Evolutionary conservation across 2,329 filamentous ascomycete genomes (phyloP).

Genomic region (Exserohilum turcica): DNA sequence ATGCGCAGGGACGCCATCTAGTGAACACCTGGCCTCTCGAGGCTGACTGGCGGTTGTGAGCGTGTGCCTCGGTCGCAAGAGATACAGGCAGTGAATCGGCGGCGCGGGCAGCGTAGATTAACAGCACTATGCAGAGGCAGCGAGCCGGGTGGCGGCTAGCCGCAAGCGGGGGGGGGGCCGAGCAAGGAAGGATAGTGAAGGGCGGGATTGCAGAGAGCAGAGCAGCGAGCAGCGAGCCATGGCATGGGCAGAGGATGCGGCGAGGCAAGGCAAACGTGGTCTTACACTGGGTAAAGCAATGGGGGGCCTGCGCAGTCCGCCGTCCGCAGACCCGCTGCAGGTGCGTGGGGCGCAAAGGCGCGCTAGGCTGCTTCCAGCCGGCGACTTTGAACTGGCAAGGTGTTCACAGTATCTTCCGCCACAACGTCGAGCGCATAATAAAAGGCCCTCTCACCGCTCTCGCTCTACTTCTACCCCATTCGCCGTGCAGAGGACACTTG

Average conservation of each 20-base stretch:
- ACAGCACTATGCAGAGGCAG: slow-evolving; percentile 28
- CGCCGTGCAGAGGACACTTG: slow-evolving; percentile 26
- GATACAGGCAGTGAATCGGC: slow-evolving; percentile 8
- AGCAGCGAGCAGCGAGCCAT: too few relatives aligned
- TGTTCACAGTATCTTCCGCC: slow-evolving; percentile 21
- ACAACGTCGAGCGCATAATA: slow-evolving; percentile 29
- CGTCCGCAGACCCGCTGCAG: slow-evolving; percentile 8
- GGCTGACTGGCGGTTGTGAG: slow-evolving; percentile 4
- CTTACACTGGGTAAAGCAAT: slow-evolving; percentile 24
- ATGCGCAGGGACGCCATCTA: not conserved
- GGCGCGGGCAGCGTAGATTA: slow-evolving; percentile 29
- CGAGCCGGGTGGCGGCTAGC: slow-evolving; percentile 23
- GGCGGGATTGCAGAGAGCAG: not conserved
- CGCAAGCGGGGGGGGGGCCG: slow-evolving; percentile 8
- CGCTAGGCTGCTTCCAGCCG: slow-evolving; percentile 5
- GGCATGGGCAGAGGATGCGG: not conserved
- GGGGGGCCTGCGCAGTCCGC: not conserved
- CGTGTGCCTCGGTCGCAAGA: not conserved
- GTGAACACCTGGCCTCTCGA: slow-evolving; percentile 37
- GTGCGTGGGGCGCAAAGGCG: slow-evolving; percentile 2
- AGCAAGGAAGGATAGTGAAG: not conserved
- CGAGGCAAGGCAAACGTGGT: slow-evolving; percentile 29
- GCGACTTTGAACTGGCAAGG: slow-evolving; percentile 9
- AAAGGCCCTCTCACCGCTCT: slow-evolving; percentile 23
- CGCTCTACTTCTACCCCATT: slow-evolving; percentile 22